A percentile compares a stretch with the other conserved stretches of the same genome.
phyloP scores from a whole-genome alignment of 176 grass and related monocot genomes.

The Chrysopogon serrulatus region DNA sequence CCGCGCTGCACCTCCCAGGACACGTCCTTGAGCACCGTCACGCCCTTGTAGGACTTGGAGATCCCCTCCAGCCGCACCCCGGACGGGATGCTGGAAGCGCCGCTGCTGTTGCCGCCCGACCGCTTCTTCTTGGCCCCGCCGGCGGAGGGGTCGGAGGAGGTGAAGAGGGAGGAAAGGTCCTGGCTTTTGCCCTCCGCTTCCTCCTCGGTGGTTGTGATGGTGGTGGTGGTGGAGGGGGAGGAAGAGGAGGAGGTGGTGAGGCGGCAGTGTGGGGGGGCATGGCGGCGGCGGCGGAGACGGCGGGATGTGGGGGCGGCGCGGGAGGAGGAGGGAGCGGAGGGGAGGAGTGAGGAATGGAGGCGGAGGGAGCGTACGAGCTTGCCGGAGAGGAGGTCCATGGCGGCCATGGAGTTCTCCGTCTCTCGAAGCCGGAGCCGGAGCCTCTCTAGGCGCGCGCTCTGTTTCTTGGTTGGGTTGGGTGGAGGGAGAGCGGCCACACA shows the following conservation, averaged over 20 bases:
- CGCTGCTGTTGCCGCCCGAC: conserved; percentile 38
- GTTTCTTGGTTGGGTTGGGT: conserved; percentile 6
- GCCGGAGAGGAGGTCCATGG: conserved; percentile 63
- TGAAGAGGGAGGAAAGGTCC: conserved; percentile 56
- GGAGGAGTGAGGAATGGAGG: conserved; percentile 5
- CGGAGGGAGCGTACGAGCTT: conserved; percentile 48
- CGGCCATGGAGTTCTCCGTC: conserved; percentile 19
- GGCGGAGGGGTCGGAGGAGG: conserved; percentile 21
- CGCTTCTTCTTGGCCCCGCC: conserved; percentile 53
- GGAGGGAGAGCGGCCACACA: conserved; percentile 42
- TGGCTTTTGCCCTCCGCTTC: not conserved
- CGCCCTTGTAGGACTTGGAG: conserved; percentile 79
- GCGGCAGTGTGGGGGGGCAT: conserved; percentile 26
- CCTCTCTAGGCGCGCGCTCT: not conserved
- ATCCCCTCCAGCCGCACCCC: conserved; percentile 81
- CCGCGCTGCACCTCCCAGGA: conserved; percentile 94
- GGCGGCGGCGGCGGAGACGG: conserved; percentile 24
- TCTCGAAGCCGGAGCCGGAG: not conserved
- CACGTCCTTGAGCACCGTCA: conserved; percentile 76
- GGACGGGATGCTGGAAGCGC: conserved; percentile 85
- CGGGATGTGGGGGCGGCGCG: not conserved
- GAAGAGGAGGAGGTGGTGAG: conserved; percentile 43
- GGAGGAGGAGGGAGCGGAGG: not conserved
- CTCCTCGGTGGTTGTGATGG: conserved; percentile 1
- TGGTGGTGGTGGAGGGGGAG: conserved; percentile 20